Evolutionary conservation across 169 alveolate genomes (phyloP).

Genomic region (Eimeria maxima): DNA sequence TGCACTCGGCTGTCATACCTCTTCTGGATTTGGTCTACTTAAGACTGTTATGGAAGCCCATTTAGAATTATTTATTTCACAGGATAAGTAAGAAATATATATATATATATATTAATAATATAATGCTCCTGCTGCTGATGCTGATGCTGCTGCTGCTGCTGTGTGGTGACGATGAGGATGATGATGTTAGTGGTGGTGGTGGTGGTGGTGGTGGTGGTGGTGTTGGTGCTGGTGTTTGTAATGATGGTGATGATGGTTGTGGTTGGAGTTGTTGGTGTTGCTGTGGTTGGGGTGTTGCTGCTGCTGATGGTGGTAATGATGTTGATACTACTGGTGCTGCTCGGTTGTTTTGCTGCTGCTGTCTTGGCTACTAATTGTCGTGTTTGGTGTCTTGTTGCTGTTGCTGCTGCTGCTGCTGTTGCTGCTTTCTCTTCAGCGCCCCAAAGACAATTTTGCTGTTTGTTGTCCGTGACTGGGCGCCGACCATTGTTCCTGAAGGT

Average conservation of each 20-base stretch:
- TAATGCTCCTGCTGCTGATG: no score
- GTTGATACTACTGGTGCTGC: neutral
- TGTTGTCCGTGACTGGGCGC: slow-evolving; percentile 81
- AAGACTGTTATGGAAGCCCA: slow-evolving; percentile 94
- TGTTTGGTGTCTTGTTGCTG: neutral
- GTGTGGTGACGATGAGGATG: no score
- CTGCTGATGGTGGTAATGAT: neutral
- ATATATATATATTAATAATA: no score
- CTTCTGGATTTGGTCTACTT: slow-evolving; percentile 94
- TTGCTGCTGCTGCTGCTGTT: neutral
- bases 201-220: no score
- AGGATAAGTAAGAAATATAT: slow-evolving; percentile 21
- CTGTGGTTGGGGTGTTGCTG: neutral
- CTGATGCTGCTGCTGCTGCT: no score
- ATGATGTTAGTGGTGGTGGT: no score
- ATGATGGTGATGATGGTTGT: no score
- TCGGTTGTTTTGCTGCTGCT: neutral
- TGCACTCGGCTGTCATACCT: slow-evolving; percentile 92
- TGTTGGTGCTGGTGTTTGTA: no score
- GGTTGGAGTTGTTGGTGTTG: no score
- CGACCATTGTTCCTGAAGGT: slow-evolving; percentile 67
- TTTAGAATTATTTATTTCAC: slow-evolving; percentile 89
- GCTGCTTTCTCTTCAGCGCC: slow-evolving; percentile 23
- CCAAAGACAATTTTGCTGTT: slow-evolving; percentile 69
- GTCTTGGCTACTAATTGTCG: neutral